A percentile compares a stretch with the other conserved stretches of the same genome.
Conservation (phyloP, 352 stramenopile genomes). For the Globisporangium viniferum region DNA sequence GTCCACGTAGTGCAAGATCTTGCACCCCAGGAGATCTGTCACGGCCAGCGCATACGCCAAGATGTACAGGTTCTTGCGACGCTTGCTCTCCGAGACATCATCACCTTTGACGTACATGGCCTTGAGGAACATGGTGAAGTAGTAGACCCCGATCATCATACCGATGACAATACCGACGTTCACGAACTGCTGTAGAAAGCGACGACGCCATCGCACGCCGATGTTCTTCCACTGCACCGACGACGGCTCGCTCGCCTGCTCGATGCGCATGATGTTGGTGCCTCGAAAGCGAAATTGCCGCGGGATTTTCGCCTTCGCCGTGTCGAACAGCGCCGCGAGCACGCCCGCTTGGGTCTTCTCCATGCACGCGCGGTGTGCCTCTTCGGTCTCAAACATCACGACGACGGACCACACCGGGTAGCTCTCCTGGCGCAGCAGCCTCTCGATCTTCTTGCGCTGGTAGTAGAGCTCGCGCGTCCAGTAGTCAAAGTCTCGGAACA, state of each 20-base stretch:
- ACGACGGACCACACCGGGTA: slow-evolving; percentile 73
- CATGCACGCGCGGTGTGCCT: slow-evolving; percentile 51
- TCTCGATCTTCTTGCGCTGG: slow-evolving; percentile 36
- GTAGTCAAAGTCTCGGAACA: slow-evolving; percentile 58
- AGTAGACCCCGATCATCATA: slow-evolving; percentile 59
- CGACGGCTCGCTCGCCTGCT: slow-evolving; percentile 60
- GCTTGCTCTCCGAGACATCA: slow-evolving; percentile 21
- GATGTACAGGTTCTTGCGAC: slow-evolving; percentile 46
- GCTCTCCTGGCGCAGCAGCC: slow-evolving; percentile 32
- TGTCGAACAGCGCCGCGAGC: slow-evolving; percentile 41
- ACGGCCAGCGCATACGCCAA: slow-evolving; percentile 47
- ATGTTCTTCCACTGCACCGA: slow-evolving; percentile 74
- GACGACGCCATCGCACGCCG: slow-evolving; percentile 32
- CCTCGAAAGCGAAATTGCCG: slow-evolving; percentile 57
- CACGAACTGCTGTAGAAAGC: slow-evolving; percentile 43
- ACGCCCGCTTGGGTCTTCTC: slow-evolving; percentile 46
- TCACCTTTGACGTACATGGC: slow-evolving; percentile 28
- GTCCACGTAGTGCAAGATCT: slow-evolving; percentile 56
- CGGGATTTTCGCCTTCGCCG: slow-evolving; percentile 23
- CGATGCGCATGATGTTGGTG: slow-evolving; percentile 63
- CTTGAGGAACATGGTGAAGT: slow-evolving; percentile 40
- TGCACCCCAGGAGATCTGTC: slow-evolving; percentile 62
- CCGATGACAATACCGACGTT: slow-evolving; percentile 40
- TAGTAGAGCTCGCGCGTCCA: slow-evolving; percentile 52
- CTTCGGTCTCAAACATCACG: slow-evolving; percentile 75